Evolutionary conservation across 257 asterid genomes (phyloP), one percentile per base, ranked within the genome.

Genomic region (Ophiorrhiza pumila): DNA sequence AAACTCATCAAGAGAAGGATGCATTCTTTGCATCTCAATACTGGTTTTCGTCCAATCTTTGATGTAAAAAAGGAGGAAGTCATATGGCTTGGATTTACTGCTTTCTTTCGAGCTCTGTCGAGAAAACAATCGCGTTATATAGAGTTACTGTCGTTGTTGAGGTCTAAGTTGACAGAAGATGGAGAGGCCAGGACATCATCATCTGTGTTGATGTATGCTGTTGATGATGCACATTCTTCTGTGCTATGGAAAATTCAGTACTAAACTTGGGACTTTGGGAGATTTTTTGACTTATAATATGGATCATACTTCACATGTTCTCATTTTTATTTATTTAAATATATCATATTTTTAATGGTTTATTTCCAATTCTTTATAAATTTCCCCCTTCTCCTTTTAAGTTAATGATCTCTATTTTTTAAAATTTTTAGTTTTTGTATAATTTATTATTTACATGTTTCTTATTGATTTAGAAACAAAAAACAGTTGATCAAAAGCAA

Each of bases 31-130:
- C 57, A 49, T 27, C 17, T 37, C 29, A 86, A 69, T 57, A 39
- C 76, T 49, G 73, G 79, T 64, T 75, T 79, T 76, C 88, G 82
- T 75, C 98, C 96, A 4, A 80, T 79, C 72, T 80, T 84, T 43
- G 76, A 81, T 5, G 90, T 93, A 77, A 77, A 68, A 66, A 85
- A 77, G 78, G 67, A 62, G 74, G 97, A 93, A 46, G 72, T 84
- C 1, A 62, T 85, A 50, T 91, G 93, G 94, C 96, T 93, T 1
- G 97, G 98, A 5, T 75, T 89, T 67, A 79, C 77, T 50, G 97
- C 97, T 37, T 89, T 85, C 63, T 57, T 68, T 34, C 88, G 84
- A 55, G 96, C 85, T 57, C 49, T 93, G 68, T 76, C 72, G 80
- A 88, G 88, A 78, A 93, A 93, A 71, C 89, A 91, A 52, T 81